Percentiles rank a stretch among this genome's conserved stretches.
These are phyloP conservation scores for Ceratocystis diversiconidia DNA, from an alignment of 2,329 filamentous ascomycete genomes.

Conservation along the genomic window DNA sequence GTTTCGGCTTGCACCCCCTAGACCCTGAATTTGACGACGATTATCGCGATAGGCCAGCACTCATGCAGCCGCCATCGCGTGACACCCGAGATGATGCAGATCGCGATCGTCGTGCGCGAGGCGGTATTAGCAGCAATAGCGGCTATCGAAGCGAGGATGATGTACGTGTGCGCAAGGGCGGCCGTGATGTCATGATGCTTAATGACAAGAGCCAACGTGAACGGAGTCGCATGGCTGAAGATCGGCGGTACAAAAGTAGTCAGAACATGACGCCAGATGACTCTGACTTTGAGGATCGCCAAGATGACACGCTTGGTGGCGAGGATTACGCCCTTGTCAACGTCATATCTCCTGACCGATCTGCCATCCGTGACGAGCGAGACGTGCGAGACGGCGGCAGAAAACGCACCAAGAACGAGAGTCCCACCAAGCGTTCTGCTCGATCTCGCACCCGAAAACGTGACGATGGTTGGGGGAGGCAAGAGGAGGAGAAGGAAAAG, in stretches of 20 bases:
- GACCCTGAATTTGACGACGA: slow-evolving; percentile 5
- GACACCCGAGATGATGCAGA: not conserved
- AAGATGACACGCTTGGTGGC: slow-evolving; percentile 3
- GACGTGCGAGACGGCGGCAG: not conserved
- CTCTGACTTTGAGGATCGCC: not conserved
- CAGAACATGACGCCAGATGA: not conserved
- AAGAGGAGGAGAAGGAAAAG: slow-evolving; percentile 1
- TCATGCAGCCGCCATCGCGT: not conserved
- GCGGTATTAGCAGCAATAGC: not conserved
- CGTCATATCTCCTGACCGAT: slow-evolving; percentile 2
- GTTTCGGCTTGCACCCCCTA: not conserved
- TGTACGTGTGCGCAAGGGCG: not conserved
- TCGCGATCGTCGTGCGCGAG: not conserved
- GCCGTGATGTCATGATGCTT: not conserved
- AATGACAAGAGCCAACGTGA: not conserved
- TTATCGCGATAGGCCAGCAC: not conserved
- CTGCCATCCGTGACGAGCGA: slow-evolving; percentile 1
- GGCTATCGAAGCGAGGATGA: not conserved
- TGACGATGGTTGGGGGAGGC: not conserved
- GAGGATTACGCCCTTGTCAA: slow-evolving; percentile 7
- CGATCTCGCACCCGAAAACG: slow-evolving; percentile 6
- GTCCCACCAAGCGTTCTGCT: not conserved
- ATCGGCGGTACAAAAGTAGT: not conserved
- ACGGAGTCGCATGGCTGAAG: not conserved
- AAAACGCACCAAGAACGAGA: slow-evolving; percentile 3